These are phyloP conservation scores for Ceratonia siliqua DNA, from an alignment of 306 rosid species.

Conservation along the genomic window DNA sequence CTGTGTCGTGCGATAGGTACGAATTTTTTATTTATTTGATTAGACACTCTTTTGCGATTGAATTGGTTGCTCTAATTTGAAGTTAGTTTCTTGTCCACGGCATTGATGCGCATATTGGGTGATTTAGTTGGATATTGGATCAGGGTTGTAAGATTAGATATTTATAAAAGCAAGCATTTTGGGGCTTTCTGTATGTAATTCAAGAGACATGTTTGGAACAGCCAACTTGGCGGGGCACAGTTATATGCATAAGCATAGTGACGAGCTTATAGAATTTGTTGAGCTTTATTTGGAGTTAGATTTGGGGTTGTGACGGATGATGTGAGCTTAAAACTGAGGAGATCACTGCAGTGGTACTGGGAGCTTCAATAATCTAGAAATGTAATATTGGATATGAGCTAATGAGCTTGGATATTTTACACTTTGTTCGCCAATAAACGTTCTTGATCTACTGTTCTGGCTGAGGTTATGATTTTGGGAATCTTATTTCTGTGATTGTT, in stretches of 20 bases:
- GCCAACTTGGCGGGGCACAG: background rate
- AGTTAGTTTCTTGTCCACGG: background rate
- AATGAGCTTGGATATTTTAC: background rate
- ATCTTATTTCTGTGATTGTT: background rate
- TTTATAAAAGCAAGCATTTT: background rate
- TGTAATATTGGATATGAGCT: background rate
- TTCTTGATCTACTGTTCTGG: background rate
- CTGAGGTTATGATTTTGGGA: background rate
- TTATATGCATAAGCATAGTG: background rate
- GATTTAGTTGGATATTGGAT: background rate
- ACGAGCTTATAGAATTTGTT: background rate
- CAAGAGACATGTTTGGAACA: background rate
- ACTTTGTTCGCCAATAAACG: background rate
- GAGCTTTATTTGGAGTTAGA: background rate
- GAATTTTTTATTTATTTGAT: background rate
- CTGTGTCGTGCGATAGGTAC: background rate
- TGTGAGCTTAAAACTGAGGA: background rate
- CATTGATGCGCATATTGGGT: background rate
- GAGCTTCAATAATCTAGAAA: background rate
- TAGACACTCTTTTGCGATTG: background rate
- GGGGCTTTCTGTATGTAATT: background rate
- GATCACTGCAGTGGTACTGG: background rate
- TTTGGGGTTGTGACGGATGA: background rate
- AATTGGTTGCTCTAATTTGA: background rate
- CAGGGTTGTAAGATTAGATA: background rate